Percentiles rank a stretch among this genome's conserved stretches.
Conservation (phyloP, 2,329 filamentous ascomycete species). For the Lasiodiplodia gonubiensis region DNA sequence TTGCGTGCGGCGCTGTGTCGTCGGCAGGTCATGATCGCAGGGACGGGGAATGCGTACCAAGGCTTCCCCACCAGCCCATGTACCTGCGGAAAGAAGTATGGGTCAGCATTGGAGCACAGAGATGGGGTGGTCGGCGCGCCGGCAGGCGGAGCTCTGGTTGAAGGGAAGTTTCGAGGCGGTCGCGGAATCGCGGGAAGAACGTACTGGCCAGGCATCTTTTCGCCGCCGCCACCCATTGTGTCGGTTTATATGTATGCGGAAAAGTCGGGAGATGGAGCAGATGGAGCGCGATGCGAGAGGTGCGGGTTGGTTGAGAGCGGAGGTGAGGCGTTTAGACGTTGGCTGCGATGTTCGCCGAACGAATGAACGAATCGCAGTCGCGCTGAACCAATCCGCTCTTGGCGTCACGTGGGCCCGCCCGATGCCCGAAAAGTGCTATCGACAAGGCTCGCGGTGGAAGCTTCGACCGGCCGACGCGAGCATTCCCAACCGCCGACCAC, state of each 20-base stretch:
- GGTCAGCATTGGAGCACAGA: conserved; percentile 28
- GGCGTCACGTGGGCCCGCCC: conserved; percentile 27
- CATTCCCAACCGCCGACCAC: conserved; percentile 2
- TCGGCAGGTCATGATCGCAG: not conserved
- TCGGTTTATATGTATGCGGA: conserved; percentile 5
- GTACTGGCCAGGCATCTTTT: conserved; percentile 34
- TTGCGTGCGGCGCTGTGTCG: not conserved
- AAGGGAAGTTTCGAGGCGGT: not conserved
- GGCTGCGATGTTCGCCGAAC: conserved; percentile 23
- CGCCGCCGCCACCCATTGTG: conserved; percentile 33
- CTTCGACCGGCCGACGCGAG: conserved; percentile 17
- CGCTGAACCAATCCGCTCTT: conserved; percentile 26
- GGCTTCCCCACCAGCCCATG: conserved; percentile 33
- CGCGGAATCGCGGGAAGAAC: conserved; percentile 13
- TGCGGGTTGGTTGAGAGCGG: not conserved
- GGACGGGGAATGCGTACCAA: conserved; percentile 29
- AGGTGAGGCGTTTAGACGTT: conserved; percentile 6
- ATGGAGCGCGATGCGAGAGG: conserved; percentile 5
- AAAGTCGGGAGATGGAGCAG: conserved; percentile 6
- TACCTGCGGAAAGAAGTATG: conserved; percentile 30
- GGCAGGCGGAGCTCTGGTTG: conserved; percentile 2
- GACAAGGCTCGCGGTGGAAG: conserved; percentile 13
- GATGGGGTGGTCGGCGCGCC: conserved; percentile 5
- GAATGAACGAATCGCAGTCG: conserved; percentile 21
- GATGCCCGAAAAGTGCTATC: conserved; percentile 28